phyloP scores from a whole-genome alignment of 345 rosid species.

The Abelmoschus esculentus region DNA sequence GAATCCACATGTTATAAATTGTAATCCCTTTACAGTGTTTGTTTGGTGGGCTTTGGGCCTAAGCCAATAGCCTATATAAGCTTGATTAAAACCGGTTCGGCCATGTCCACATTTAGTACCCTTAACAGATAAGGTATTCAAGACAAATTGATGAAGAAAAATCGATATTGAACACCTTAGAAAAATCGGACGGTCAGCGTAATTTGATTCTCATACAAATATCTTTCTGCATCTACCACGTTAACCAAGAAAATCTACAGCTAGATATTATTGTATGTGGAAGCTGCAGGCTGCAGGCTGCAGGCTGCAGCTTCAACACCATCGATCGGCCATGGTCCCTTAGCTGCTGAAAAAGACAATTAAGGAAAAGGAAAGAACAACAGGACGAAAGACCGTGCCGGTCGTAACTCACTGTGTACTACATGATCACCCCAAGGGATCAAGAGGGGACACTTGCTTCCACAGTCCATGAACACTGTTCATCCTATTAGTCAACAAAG shows the following conservation, averaged over 20 bases:
- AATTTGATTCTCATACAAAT: background rate
- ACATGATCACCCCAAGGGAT: background rate
- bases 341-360: background rate
- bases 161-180: no score
- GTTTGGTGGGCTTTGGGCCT: no score
- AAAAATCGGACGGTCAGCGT: background rate
- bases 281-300: no score
- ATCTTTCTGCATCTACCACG: background rate
- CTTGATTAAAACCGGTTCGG: no score
- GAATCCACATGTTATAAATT: no score
- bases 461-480: no score
- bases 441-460: background rate
- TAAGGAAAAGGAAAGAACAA: background rate
- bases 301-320: background rate
- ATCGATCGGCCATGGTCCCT: background rate
- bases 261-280: background rate
- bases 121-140: no score
- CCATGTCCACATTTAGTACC: no score
- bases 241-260: background rate
- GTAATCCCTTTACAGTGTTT: no score
- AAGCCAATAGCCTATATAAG: no score
- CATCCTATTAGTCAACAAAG: no score
- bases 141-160: no score
- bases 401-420: background rate
- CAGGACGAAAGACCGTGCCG: background rate